Evolutionary conservation across 2,329 filamentous ascomycete species (phyloP).

Genomic region (Xylariales sp.): DNA sequence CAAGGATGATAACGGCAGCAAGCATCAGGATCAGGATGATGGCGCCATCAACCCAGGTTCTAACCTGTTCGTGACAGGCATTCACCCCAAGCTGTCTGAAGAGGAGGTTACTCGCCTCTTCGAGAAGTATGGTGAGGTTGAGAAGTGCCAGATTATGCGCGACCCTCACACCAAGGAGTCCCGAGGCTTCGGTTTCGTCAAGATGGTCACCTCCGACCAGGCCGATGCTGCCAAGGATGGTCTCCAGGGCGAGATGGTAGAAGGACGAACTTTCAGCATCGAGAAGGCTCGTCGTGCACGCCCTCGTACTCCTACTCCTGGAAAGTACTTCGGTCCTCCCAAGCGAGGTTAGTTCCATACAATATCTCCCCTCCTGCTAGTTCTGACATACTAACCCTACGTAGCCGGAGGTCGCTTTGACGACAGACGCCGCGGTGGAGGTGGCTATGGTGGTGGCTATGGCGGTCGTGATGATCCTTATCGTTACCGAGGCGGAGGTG

Average conservation of each 20-base stretch:
- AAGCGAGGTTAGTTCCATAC: conserved; percentile 94
- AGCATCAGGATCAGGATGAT: conserved; percentile 60
- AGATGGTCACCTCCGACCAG: conserved; percentile 94
- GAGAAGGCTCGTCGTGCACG: conserved; percentile 96
- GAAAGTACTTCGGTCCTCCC: conserved; percentile 98
- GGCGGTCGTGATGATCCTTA: conserved; percentile 54
- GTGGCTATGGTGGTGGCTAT: conserved; percentile 53
- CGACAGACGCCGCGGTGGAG: conserved; percentile 47
- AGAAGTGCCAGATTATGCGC: conserved; percentile 99
- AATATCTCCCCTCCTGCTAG: conserved; percentile 5
- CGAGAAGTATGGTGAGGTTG: conserved; percentile 97
- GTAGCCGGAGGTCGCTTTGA: conserved; percentile 45
- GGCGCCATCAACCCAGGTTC: conserved; percentile 88
- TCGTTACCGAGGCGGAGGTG: conserved; percentile 48
- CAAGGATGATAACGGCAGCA: conserved; percentile 47
- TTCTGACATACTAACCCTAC: too few relatives aligned
- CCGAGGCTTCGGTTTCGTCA: conserved; percentile 97
- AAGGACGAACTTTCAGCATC: conserved; percentile 94
- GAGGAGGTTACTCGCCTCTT: conserved; percentile 91
- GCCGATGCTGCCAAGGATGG: conserved; percentile 96
- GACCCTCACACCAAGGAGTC: conserved; percentile 98
- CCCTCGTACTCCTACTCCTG: conserved; percentile 91
- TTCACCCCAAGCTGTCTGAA: conserved; percentile 87
- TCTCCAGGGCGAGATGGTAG: conserved; percentile 89
- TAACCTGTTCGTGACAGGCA: conserved; percentile 98